These are phyloP conservation scores for Dryadomyces quercivorus DNA, from an alignment of 2,329 filamentous ascomycete species.

Conservation along the genomic window DNA sequence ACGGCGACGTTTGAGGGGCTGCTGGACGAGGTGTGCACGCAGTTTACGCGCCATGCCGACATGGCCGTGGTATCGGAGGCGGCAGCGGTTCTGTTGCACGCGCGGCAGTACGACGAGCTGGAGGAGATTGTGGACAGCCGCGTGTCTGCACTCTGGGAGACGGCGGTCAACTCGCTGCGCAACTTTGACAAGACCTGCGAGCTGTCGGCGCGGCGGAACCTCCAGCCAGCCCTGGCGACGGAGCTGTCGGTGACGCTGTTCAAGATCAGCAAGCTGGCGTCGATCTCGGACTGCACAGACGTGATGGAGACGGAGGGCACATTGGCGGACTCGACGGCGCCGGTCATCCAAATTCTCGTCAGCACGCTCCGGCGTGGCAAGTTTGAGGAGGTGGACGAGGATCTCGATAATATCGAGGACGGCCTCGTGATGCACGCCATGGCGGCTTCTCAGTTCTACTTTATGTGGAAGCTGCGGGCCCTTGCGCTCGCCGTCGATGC, in stretches of 20 bases:
- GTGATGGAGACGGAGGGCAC: conserved; percentile 53
- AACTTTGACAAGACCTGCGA: conserved; percentile 60
- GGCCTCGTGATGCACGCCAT: conserved; percentile 66
- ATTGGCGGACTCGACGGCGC: conserved; percentile 32
- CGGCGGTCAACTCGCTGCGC: conserved; percentile 60
- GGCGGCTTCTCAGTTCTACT: conserved; percentile 71
- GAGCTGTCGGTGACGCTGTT: conserved; percentile 63
- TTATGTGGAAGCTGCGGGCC: conserved; percentile 78
- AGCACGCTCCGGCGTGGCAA: conserved; percentile 63
- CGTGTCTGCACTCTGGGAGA: conserved; percentile 75
- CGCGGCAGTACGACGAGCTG: conserved; percentile 75
- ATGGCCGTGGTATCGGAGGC: conserved; percentile 76
- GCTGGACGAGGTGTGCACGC: conserved; percentile 83
- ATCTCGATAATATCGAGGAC: conserved; percentile 66
- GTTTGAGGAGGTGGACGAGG: conserved; percentile 54
- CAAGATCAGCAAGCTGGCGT: conserved; percentile 70
- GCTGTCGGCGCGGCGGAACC: conserved; percentile 56
- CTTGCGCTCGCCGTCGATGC: conserved; percentile 42
- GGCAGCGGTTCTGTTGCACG: conserved; percentile 69
- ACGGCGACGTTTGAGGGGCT: conserved; percentile 67
- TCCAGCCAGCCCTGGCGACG: conserved; percentile 51
- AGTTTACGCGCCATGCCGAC: conserved; percentile 88
- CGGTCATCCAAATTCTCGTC: conserved; percentile 57
- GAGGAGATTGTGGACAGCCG: conserved; percentile 76
- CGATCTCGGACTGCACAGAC: conserved; percentile 66